phyloP scores from a whole-genome alignment of 305 asterid species.

The Fraxinus sp. region DNA sequence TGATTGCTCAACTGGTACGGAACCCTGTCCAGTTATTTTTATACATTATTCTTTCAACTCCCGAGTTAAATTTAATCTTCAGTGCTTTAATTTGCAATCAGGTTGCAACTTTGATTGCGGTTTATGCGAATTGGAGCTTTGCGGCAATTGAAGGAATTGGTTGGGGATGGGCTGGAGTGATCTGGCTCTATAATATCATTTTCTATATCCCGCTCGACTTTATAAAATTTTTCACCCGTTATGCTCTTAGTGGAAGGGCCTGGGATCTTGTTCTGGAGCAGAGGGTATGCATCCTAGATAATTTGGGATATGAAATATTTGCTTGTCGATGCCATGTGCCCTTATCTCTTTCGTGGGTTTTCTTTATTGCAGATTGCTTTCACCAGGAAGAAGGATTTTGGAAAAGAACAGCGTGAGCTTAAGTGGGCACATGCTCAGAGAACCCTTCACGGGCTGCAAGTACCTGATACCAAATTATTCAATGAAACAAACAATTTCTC shows the following conservation, averaged over 20 bases:
- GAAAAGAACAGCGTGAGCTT: slow-evolving; percentile 95
- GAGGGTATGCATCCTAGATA: slow-evolving; percentile 51
- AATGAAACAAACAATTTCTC: slow-evolving; percentile 68
- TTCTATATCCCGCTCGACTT: slow-evolving; percentile 84
- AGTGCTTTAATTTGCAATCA: slow-evolving; percentile 23
- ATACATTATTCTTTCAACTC: neutral
- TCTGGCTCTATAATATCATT: slow-evolving; percentile 88
- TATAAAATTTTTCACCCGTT: slow-evolving; percentile 78
- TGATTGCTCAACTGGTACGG: slow-evolving; percentile 83
- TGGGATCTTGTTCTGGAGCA: slow-evolving; percentile 98
- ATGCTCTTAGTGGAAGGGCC: slow-evolving; percentile 90
- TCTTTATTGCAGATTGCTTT: slow-evolving; percentile 74
- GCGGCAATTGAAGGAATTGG: slow-evolving; percentile 99
- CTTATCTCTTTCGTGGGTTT: neutral
- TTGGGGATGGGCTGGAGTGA: slow-evolving; percentile 99
- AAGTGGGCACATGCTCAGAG: slow-evolving; percentile 97
- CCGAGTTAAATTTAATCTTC: slow-evolving; percentile 3
- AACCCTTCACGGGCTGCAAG: slow-evolving; percentile 96
- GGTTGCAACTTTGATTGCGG: slow-evolving; percentile 97
- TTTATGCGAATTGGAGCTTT: slow-evolving; percentile 93
- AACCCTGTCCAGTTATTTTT: neutral
- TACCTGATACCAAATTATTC: slow-evolving; percentile 86
- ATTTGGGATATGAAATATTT: neutral
- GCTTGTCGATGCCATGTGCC: neutral
- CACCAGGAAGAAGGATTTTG: slow-evolving; percentile 92